These are phyloP conservation scores for Globisporangium irregulare DNA, from an alignment of 352 stramenopile species.

Conservation along the genomic window DNA sequence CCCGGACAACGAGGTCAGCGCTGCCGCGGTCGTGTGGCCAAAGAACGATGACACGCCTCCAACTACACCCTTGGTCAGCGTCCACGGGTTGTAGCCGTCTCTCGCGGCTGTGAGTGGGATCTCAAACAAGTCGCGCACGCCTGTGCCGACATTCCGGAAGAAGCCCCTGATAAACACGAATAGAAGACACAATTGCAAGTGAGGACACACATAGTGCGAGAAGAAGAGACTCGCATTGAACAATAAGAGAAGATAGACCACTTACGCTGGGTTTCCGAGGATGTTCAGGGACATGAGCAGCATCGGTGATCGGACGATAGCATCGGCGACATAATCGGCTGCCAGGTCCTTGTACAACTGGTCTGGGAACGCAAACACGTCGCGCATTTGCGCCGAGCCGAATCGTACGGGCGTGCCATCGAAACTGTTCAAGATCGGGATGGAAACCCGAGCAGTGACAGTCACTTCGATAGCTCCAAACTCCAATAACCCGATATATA, in stretches of 20 bases:
- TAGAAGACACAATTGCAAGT: constrained; percentile 1
- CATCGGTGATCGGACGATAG: constrained; percentile 73
- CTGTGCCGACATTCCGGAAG: constrained; percentile 61
- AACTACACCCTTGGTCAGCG: constrained; percentile 67
- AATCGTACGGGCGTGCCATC: constrained; percentile 76
- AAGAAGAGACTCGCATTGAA: not conserved
- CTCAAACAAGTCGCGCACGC: constrained; percentile 74
- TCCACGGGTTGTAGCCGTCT: constrained; percentile 77
- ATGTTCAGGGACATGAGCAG: constrained; percentile 86
- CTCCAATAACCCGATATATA: constrained; percentile 60
- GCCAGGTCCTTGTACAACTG: constrained; percentile 82
- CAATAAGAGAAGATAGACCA: not conserved
- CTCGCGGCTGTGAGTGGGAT: constrained; percentile 63
- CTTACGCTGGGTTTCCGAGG: constrained; percentile 82
- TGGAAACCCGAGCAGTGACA: constrained; percentile 71
- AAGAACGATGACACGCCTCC: constrained; percentile 68
- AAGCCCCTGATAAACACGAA: constrained; percentile 47
- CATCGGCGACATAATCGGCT: constrained; percentile 78
- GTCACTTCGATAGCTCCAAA: constrained; percentile 62
- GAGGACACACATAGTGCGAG: not conserved
- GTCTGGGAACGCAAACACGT: constrained; percentile 73
- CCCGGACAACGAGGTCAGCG: constrained; percentile 68
- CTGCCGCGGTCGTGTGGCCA: constrained; percentile 64
- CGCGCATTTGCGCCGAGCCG: constrained; percentile 41
- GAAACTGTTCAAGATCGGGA: constrained; percentile 80